Evolutionary conservation across 2,329 filamentous ascomycete species (phyloP).

Genomic region (Claviceps lovelessii): DNA sequence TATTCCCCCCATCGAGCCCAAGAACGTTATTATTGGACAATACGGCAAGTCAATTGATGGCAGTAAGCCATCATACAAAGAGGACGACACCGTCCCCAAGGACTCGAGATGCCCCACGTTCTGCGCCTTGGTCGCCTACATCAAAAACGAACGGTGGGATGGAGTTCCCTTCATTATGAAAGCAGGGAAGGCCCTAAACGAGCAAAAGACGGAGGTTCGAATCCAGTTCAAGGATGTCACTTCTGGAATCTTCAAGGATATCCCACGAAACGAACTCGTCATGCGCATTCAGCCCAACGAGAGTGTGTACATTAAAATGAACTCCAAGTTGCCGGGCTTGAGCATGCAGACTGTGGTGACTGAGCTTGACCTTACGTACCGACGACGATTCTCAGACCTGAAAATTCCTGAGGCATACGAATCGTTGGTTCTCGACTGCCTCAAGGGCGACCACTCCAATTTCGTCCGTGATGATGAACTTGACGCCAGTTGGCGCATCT

Average conservation of each 20-base stretch:
- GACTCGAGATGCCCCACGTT: conserved; percentile 96
- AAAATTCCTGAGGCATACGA: conserved; percentile 99
- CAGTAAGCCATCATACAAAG: conserved; percentile 93
- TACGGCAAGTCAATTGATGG: conserved; percentile 94
- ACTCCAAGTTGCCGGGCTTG: conserved; percentile 94
- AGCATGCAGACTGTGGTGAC: conserved; percentile 99
- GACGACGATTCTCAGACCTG: conserved; percentile 93
- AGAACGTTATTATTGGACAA: conserved; percentile 99
- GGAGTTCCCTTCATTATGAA: conserved; percentile 99
- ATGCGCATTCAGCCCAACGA: conserved; percentile 99
- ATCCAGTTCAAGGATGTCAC: conserved; percentile 99
- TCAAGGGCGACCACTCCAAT: conserved; percentile 99
- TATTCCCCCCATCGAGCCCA: conserved; percentile 90
- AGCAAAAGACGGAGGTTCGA: conserved; percentile 98
- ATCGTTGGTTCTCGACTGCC: conserved; percentile 86
- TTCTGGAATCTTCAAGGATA: conserved; percentile 98
- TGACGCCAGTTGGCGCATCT: conserved; percentile 96
- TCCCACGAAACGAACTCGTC: conserved; percentile 95
- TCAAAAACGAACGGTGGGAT: conserved; percentile 99
- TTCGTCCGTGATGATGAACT: conserved; percentile 95
- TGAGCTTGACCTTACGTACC: conserved; percentile 94
- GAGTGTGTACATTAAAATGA: conserved; percentile 99
- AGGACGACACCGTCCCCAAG: conserved; percentile 95
- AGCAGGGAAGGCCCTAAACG: conserved; percentile 95
- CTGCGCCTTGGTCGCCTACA: conserved; percentile 91